phyloP scores from a whole-genome alignment of 768 basidiomycete genomes.

The Russula lepida region DNA sequence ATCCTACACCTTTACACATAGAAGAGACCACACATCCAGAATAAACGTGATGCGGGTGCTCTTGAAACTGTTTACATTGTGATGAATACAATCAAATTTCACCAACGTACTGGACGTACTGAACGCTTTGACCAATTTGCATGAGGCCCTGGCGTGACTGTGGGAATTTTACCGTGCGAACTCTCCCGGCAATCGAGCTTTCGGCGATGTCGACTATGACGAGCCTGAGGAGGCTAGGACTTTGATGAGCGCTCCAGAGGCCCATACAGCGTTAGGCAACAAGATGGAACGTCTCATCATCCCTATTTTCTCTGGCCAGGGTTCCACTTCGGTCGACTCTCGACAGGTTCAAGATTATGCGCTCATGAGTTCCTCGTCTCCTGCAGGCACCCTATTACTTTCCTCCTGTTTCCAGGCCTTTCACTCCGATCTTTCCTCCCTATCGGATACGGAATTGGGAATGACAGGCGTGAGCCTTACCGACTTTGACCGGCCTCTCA shows the following conservation, averaged over 20 bases:
- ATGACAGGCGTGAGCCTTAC: constrained; percentile 29
- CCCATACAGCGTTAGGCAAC: not conserved
- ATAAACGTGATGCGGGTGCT: not conserved
- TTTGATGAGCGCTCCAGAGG: not conserved
- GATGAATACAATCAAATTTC: too few species aligned
- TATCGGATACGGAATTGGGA: constrained; percentile 33
- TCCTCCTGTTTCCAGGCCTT: constrained; percentile 45
- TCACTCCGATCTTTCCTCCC: constrained; percentile 38
- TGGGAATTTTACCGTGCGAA: not conserved
- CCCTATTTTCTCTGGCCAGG: constrained; percentile 54
- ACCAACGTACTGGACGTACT: too few species aligned
- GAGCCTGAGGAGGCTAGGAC: not conserved
- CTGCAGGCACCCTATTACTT: constrained; percentile 38
- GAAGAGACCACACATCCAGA: not conserved
- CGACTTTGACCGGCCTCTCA: constrained; percentile 36
- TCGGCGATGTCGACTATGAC: not conserved
- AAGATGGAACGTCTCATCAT: constrained; percentile 25
- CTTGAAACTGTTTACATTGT: too few species aligned
- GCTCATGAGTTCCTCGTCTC: constrained; percentile 34
- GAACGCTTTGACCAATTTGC: too few species aligned
- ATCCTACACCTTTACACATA: too few species aligned
- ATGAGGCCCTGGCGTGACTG: not conserved
- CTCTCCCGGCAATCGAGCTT: not conserved
- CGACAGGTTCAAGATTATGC: constrained; percentile 32
- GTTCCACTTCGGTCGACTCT: constrained; percentile 31